Evolutionary conservation across 2,329 filamentous ascomycete genomes (phyloP), one percentile per base, ranked within the genome.

Genomic region (Aspergillus latus): DNA sequence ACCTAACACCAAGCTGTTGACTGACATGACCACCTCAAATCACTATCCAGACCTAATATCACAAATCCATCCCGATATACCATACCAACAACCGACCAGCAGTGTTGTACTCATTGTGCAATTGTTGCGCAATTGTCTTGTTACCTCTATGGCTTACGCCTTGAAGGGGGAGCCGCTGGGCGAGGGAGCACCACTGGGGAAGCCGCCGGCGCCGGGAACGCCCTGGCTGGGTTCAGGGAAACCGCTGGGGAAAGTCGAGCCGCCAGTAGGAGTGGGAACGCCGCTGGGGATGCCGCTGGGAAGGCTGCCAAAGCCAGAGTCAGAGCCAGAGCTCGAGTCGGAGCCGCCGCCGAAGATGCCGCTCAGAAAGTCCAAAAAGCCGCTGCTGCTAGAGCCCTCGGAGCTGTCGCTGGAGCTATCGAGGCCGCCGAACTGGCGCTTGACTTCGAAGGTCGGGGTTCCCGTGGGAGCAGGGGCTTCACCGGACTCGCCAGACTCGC

Each of bases 31-130:
- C 48, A 30, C 32, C 37, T 46, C 44, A 26, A 11, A 21, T 44
- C 21, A 21, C 21, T 21, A 21, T 21, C 11, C 44, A 32, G 13
- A 34, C 30, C n/a, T 37, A 37, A 11, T 13, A 11, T 37, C 34
- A 37, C 29, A 48, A 5, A 34, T 26, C 45, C n/a, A 36, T 30
- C 34, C 13, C 26, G 13, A 26, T n/a, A 32, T 28, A 50, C 48
- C 28, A 42, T 43, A 49, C 48, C 37, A 50, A 42, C 48, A 30
- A 32, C 48, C 48, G 48, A 42, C 48, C 48, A 37, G 48, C 48
- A 50, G 48, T 42, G 48, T 50, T 50, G 48, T 32, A 34, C 29
- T 16, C 34, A 30, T 47, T 15, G 44, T 36, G 44, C n/a, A 36
- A 6, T 29, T 47, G 44, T 47, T n/a, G 9, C 29, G n/a, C 7